Evolutionary conservation across 257 asterid species (phyloP), one percentile per base, ranked within the genome.

Genomic region (Thymus quinquecostatus): DNA sequence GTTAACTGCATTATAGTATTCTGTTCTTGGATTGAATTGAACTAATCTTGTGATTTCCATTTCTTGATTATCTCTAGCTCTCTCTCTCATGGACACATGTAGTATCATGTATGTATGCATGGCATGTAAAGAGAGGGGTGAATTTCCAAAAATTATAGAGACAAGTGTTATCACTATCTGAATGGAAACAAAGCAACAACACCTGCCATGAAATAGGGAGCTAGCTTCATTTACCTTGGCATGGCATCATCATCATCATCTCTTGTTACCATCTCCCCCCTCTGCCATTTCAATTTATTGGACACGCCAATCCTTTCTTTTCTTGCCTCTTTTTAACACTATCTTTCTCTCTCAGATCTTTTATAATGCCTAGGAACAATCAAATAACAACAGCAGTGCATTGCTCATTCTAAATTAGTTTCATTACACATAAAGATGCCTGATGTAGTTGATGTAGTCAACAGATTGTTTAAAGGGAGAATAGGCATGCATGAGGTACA

Each of bases 261-360:
- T 74, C 74, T 71, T 76, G 88, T 82, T 77, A 63, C 71, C 88
- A 79, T 85, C 86, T 70, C 76, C n/a, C n/a, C n/a, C n/a, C n/a
- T 40, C 78, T 65, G 71, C 65, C 74, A 78, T 70, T 71, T 79
- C 83, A 72, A n/a, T n/a, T n/a, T 67, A 45, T 88, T 70, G 83
- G 78, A 63, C 84, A 66, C 65, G 55, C 78, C 63, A 79, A 73
- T 66, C 34, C 77, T 66, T 56, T 77, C 79, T 78, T 73, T n/a
- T n/a, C n/a, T n/a, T n/a, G n/a, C n/a, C 70, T 61, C 78, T 82
- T 44, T 82, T 47, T 83, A 66, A 81, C 34, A 75, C 64, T 8
- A 49, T 63, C 40, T n/a, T n/a, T 13, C 60, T 48, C 61, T 0
- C 34, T 72, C 58, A 65, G 1, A 3, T 12, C 34, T 33, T 29